Conservation (phyloP, 2,329 filamentous ascomycete genomes). For the Aspergillus fischeri region DNA sequence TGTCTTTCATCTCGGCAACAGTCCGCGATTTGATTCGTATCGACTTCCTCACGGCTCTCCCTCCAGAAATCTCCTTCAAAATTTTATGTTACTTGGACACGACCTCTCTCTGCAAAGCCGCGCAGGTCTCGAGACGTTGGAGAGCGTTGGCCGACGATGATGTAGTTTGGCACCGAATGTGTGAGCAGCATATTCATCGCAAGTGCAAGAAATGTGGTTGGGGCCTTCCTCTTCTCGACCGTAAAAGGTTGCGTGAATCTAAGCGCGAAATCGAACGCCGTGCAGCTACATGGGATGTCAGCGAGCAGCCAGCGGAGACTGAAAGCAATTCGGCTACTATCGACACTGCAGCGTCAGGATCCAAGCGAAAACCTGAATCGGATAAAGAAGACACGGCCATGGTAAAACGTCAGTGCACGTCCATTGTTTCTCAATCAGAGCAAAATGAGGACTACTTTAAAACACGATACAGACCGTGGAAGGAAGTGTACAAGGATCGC, state of each 20-base stretch:
- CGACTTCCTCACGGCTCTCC: conserved; percentile 87
- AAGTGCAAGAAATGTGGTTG: conserved; percentile 95
- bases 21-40: conserved; percentile 95
- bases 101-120: conserved; percentile 88
- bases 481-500: conserved; percentile 91
- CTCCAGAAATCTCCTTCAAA: conserved; percentile 86
- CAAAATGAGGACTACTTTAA: conserved; percentile 47
- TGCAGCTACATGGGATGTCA: conserved; percentile 56
- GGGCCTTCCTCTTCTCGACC: conserved; percentile 84
- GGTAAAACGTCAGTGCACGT: conserved; percentile 30
- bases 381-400: conserved; percentile 25
- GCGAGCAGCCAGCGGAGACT: conserved; percentile 38
- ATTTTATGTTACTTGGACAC: conserved; percentile 92
- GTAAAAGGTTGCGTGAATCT: conserved; percentile 80
- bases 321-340: background rate
- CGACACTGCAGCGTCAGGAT: conserved; percentile 3
- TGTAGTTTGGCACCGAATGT: conserved; percentile 97
- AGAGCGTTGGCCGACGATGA: conserved; percentile 89
- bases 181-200: conserved; percentile 90
- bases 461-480: conserved; percentile 69
- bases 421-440: conserved; percentile 24
- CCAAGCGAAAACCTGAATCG: conserved; percentile 28
- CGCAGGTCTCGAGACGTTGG: conserved; percentile 89
- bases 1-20: conserved; percentile 85
- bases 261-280: conserved; percentile 77